Percentiles rank a stretch among this genome's conserved stretches.
These are phyloP conservation scores for Myochromella boudieri DNA, from an alignment of 768 basidiomycete genomes.

Conservation along the genomic window DNA sequence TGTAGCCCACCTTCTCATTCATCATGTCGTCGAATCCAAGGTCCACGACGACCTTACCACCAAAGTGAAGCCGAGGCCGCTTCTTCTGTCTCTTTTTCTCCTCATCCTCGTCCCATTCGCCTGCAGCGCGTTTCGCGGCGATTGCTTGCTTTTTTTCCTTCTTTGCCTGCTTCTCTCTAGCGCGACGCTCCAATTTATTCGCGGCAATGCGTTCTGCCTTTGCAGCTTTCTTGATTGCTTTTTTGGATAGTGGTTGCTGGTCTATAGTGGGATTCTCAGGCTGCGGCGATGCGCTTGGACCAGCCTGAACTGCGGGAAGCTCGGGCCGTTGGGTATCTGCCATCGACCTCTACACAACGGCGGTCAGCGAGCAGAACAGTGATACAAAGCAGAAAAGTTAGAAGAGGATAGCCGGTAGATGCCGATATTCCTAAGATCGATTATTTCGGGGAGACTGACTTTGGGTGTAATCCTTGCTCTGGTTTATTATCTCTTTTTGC, in stretches of 20 bases:
- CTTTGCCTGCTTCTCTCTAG: conserved; percentile 73
- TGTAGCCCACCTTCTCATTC: conserved; percentile 78
- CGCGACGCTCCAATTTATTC: conserved; percentile 70
- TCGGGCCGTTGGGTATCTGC: conserved; percentile 11
- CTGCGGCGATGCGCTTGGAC: conserved; percentile 2
- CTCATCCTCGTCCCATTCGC: conserved; percentile 55
- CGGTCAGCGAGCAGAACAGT: conserved; percentile 1
- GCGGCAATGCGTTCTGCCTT: conserved; percentile 66
- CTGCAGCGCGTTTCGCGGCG: conserved; percentile 61
- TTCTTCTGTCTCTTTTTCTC: conserved; percentile 38
- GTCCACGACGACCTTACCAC: conserved; percentile 78
- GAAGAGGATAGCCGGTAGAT: conserved; percentile 36
- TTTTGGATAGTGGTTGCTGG: conserved; percentile 62
- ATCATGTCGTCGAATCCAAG: conserved; percentile 92
- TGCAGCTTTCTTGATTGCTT: conserved; percentile 73
- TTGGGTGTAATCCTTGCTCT: conserved; percentile 22
- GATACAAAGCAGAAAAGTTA: conserved; percentile 9
- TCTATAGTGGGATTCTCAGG: conserved; percentile 1
- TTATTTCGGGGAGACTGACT: conserved; percentile 30
- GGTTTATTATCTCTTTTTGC: conserved; percentile 19
- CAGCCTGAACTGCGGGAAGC: conserved; percentile 7
- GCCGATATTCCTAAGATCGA: conserved; percentile 41
- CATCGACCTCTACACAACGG: conserved; percentile 3
- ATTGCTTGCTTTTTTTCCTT: conserved; percentile 68
- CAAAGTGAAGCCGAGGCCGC: conserved; percentile 44